phyloP scores from a whole-genome alignment of 106 monocot species.

The Dioscorea dumetorum region DNA sequence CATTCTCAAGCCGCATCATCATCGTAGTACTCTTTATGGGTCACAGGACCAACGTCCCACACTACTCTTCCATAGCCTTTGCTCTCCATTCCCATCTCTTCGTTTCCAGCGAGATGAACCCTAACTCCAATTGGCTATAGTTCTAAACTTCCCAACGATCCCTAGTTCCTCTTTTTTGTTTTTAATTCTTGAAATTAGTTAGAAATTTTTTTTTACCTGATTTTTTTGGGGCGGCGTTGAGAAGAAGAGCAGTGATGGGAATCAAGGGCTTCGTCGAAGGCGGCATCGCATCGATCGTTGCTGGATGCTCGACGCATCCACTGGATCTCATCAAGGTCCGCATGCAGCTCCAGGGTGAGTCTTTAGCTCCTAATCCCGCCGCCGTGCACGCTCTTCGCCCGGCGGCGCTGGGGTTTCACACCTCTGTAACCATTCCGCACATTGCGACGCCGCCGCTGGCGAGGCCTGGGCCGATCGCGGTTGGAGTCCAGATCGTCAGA shows the following conservation, averaged over 20 bases:
- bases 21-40: conserved; percentile 6
- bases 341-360: conserved; percentile 72
- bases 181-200: too few relatives aligned
- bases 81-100: conserved; percentile 29
- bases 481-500: conserved; percentile 52
- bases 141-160: too few relatives aligned
- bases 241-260: conserved; percentile 27
- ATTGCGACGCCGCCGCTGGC: not conserved
- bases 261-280: conserved; percentile 73
- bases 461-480: conserved; percentile 35
- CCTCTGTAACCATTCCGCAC: not conserved
- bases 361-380: conserved; percentile 3
- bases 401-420: conserved; percentile 2
- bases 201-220: too few relatives aligned
- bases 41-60: conserved; percentile 20
- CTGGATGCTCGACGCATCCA: conserved; percentile 76
- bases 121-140: conserved; percentile 14
- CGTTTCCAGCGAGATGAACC: conserved; percentile 24
- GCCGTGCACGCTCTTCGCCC: conserved; percentile 11
- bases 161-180: too few relatives aligned
- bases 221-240: too few relatives aligned
- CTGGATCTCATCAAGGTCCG: conserved; percentile 78
- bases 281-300: conserved; percentile 66
- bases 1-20: not conserved
- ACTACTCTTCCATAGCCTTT: conserved; percentile 24